A percentile compares a stretch with the other conserved stretches of the same genome.
Evolutionary conservation across 2,329 filamentous ascomycete genomes (phyloP).

Genomic region (Ascochyta rabiei): DNA sequence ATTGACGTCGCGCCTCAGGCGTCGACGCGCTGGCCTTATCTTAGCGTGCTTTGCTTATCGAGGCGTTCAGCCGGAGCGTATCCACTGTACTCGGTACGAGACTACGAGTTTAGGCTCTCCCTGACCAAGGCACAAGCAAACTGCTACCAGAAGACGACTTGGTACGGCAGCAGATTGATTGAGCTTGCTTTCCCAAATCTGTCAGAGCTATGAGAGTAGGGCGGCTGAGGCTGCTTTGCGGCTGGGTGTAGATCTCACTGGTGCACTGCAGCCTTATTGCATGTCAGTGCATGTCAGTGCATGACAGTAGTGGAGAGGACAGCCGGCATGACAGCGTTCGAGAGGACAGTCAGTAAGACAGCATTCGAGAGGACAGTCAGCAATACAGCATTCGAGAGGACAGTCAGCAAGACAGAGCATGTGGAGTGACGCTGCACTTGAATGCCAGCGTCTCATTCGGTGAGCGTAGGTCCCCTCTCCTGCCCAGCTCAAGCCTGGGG

Average conservation of each 20-base stretch:
- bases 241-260: constrained; percentile 9
- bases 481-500: not conserved
- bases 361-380: not conserved
- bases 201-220: no score
- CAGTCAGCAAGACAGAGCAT: not conserved
- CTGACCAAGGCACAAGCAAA: not conserved
- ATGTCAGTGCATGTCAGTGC: not conserved
- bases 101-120: not conserved
- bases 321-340: not conserved
- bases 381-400: not conserved
- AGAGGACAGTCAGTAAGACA: not conserved
- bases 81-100: no score
- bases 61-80: not conserved
- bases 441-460: not conserved
- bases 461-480: not conserved
- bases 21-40: constrained; percentile 5
- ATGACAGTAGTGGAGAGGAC: not conserved
- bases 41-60: constrained; percentile 15
- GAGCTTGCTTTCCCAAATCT: not conserved
- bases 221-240: not conserved
- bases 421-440: not conserved
- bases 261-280: constrained; percentile 8
- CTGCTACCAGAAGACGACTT: not conserved
- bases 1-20: constrained; percentile 15
- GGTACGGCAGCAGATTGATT: not conserved